phyloP scores from a whole-genome alignment of 169 alveolate genomes.

The Pseudocohnilembus persalinus region DNA sequence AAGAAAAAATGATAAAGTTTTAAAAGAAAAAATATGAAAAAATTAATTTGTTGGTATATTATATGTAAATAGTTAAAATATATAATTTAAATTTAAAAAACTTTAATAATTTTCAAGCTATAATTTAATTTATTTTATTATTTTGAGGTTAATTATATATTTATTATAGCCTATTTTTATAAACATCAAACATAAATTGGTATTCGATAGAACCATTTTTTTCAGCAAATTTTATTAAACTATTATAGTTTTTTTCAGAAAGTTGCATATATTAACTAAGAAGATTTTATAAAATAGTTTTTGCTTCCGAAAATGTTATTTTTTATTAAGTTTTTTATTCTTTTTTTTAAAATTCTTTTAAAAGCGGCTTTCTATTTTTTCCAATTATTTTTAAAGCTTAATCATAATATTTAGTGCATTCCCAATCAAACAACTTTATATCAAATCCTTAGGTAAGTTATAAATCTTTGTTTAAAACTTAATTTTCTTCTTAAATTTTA shows the following conservation, averaged over 20 bases:
- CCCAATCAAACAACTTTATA: neutral
- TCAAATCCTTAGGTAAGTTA: neutral
- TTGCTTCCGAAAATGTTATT: neutral
- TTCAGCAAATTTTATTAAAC: constrained; percentile 17
- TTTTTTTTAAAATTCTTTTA: neutral
- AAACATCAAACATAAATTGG: constrained; percentile 18
- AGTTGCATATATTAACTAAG: neutral
- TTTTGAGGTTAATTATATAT: neutral
- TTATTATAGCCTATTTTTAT: constrained; percentile 10
- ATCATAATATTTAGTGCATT: neutral
- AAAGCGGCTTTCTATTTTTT: constrained; percentile 17
- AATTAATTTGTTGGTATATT: too few species aligned
- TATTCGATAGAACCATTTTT: constrained; percentile 17
- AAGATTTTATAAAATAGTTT: neutral
- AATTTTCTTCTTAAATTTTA: too few species aligned
- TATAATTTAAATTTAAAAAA: too few species aligned
- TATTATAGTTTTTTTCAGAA: neutral
- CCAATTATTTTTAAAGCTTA: neutral
- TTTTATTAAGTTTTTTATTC: neutral
- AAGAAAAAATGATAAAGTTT: too few species aligned
- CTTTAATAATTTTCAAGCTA: too few species aligned
- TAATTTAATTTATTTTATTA: too few species aligned
- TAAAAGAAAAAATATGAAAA: too few species aligned
- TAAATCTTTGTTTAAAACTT: neutral
- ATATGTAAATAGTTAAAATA: too few species aligned